These are phyloP conservation scores for Zea mays DNA, from an alignment of 176 grass and related monocot species.

Conservation along the genomic window Zm-B73-REFERENCE-NAM-5.0 NC_050099.1:41641501-41642000, in stretches of 20 bases:
- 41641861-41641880: conserved; percentile 30
- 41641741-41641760: conserved; percentile 20
- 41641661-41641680: conserved; percentile 16
- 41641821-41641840: conserved; percentile 10
- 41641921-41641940: neutral
- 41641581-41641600: neutral
- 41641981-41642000: conserved; percentile 12
- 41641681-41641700: neutral
- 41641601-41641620: conserved; percentile 14
- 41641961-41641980: conserved; percentile 12
- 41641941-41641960: conserved; percentile 9
- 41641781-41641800: neutral
- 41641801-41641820: conserved; percentile 22
- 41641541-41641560: neutral
- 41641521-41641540: too few relatives aligned
- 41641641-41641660: conserved; percentile 14
- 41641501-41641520: neutral
- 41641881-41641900: conserved; percentile 38
- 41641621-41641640: conserved; percentile 20
- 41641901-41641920: conserved; percentile 3
- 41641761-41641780: conserved; percentile 27
- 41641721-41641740: conserved; percentile 15
- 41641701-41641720: conserved; percentile 26
- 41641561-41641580: neutral
- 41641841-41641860: conserved; percentile 10